phyloP scores from a whole-genome alignment of 176 grass and related monocot species.

The Phoenix dactylifera region DNA sequence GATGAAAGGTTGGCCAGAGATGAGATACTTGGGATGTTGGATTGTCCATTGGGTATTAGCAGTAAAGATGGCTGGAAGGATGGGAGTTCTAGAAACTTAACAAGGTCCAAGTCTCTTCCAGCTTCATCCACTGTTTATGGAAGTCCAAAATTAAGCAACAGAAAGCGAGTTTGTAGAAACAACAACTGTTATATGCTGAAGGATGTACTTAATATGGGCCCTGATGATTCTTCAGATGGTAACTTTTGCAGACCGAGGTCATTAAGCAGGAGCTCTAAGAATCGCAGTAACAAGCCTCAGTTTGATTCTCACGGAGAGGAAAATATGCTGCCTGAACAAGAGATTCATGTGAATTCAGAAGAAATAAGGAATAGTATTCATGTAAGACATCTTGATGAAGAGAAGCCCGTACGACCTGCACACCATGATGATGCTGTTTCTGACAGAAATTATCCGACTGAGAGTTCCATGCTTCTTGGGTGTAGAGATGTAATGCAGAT shows the following conservation, averaged over 20 bases:
- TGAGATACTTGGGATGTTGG: constrained; percentile 15
- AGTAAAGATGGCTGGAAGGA: constrained; percentile 59
- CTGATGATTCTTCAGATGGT: constrained; percentile 38
- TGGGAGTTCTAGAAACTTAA: constrained; percentile 33
- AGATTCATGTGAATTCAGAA: constrained; percentile 76
- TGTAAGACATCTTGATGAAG: constrained; percentile 17
- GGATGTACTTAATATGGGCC: constrained; percentile 63
- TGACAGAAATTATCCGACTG: constrained; percentile 9
- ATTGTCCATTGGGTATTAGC: constrained; percentile 36
- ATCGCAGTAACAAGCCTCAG: constrained; percentile 18
- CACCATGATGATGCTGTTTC: constrained; percentile 25
- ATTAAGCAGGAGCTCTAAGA: constrained; percentile 18
- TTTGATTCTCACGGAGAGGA: constrained; percentile 28
- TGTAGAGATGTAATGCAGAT: constrained; percentile 12
- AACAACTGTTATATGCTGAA: constrained; percentile 75
- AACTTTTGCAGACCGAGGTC: constrained; percentile 28
- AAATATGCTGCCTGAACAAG: constrained; percentile 40
- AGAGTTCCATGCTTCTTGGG: constrained; percentile 16
- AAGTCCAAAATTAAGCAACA: constrained; percentile 43
- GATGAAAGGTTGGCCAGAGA: constrained; percentile 27
- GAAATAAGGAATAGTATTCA: constrained; percentile 25
- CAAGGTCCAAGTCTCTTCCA: constrained; percentile 69
- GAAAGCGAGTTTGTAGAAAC: constrained; percentile 43
- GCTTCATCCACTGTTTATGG: constrained; percentile 28
- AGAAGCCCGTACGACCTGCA: constrained; percentile 1